Evolutionary conservation across 2,329 filamentous ascomycete genomes (phyloP), one percentile per base, ranked within the genome.

Genomic region (Byssothecium circinans): DNA sequence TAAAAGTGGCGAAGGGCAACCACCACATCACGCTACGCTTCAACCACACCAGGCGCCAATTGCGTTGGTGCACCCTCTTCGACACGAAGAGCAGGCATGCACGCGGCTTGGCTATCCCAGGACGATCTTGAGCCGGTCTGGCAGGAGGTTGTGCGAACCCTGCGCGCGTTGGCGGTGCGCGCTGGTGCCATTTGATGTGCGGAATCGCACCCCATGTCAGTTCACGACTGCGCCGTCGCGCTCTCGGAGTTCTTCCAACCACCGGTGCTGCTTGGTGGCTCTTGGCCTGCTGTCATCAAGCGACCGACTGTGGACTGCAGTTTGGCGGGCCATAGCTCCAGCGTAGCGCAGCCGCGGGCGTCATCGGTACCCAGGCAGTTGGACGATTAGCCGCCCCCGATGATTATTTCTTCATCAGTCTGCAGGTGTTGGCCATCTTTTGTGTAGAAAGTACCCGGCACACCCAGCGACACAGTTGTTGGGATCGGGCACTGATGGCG

Each of bases 181-280:
- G 66, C 62, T 65, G 56, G 60, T 60, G 60, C 66, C 62, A 66
- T 64, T 58, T 67, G 67, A 70, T 70, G 66, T 68, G 68, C 67
- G 66, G 65, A 64, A 69, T 66, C 64, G 61, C 7, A 47, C 33
- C 35, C 18, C 35, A 41, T 39, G 33, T 34, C 40, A 38, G 30
- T 25, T 14, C 23, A 19, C n/a, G 25, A 22, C 25, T 42, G 20
- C 30, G 17, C 29, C 18, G 29, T 43, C 17, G 11, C 25, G 6
- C 25, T 27, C 29, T 35, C 29, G 41, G 30, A 34, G 18, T 35
- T 34, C 30, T 34, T 20, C 41, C 30, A 43, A 17, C 18, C 39
- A 43, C 19, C 41, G 39, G 41, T 35, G 41, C 18, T 19, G 41
- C 19, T 35, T 34, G 25, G 40, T 39, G 38, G 38, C 20, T 23